Evolutionary conservation across 2,329 filamentous ascomycete genomes (phyloP), one percentile per base, ranked within the genome.

Genomic region (Ilyonectria robusta): DNA sequence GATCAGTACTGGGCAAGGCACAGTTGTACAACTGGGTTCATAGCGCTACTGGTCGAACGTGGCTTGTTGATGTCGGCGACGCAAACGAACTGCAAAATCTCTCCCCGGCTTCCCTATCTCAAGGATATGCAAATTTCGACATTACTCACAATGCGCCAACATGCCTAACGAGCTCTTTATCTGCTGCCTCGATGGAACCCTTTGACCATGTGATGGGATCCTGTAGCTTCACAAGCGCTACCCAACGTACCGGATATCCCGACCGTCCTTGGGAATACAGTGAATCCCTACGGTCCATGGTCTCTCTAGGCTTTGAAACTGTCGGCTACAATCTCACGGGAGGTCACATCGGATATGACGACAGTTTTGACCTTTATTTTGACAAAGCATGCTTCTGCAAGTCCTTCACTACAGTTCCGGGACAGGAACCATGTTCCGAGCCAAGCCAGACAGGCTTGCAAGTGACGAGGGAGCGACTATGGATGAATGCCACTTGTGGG

Each of bases 201-300:
- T 72, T 72, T 17, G 31, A 59, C 0, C 37, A 51, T 17, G 60
- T 68, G 0, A 23, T 72, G 11, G 48, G n/a, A 2, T 62, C 70
- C 4, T 72, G 70, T 9, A 40, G 42, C 21, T 72, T 72, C 59
- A 65, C 67, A 1, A 33, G 35, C 10, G 19, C n/a, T 7, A 47
- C 58, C 0, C 31, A 56, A 2, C 65, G 53, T 51, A 50, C 46
- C 0, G 70, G 69, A 1, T 72, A 72, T 13, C 19, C 67, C 5
- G 67, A 37, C 37, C 67, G 70, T 1, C 70, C 70, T 7, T 72
- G 63, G 70, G 70, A 68, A 31, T 72, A 72, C 33, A 62, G 51
- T 17, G 37, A 9, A 2, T 17, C 37, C 0, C 6, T 23, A 15
- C 23, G 31, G 1, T 70, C 67, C 0, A 72, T 72, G 42, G 26